Conservation (phyloP, 768 basidiomycete species). For the Chalciporus sphaerocephalus region DNA sequence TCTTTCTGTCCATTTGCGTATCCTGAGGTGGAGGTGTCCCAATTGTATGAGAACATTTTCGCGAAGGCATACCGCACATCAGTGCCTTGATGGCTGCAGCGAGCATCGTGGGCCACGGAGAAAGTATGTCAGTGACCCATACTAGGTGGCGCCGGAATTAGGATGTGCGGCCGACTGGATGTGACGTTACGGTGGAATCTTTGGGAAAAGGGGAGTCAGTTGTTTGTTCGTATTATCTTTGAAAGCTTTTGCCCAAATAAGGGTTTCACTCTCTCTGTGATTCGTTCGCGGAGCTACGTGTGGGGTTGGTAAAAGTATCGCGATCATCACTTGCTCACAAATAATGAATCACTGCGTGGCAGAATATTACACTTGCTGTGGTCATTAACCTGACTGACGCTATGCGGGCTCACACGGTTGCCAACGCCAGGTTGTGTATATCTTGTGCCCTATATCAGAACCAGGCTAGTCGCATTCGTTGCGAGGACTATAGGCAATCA, state of each 20-base stretch:
- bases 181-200: background rate
- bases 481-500: no score
- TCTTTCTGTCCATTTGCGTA: slow-evolving; percentile 13
- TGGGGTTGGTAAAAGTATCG: background rate
- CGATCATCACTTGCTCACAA: no score
- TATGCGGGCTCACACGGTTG: no score
- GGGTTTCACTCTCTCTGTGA: background rate
- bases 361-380: no score
- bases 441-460: no score
- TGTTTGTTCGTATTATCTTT: background rate
- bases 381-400: no score
- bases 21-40: slow-evolving; percentile 18
- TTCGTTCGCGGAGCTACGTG: background rate
- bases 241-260: background rate
- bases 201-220: background rate
- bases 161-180: background rate
- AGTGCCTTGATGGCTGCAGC: slow-evolving; percentile 4
- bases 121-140: no score
- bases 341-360: no score
- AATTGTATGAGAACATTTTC: slow-evolving; percentile 14
- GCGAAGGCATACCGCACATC: slow-evolving; percentile 14
- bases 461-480: no score
- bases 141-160: background rate
- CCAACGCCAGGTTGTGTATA: no score
- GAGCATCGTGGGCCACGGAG: no score